phyloP scores from a whole-genome alignment of 768 basidiomycete genomes.

The Boletus tylopilopsis region DNA sequence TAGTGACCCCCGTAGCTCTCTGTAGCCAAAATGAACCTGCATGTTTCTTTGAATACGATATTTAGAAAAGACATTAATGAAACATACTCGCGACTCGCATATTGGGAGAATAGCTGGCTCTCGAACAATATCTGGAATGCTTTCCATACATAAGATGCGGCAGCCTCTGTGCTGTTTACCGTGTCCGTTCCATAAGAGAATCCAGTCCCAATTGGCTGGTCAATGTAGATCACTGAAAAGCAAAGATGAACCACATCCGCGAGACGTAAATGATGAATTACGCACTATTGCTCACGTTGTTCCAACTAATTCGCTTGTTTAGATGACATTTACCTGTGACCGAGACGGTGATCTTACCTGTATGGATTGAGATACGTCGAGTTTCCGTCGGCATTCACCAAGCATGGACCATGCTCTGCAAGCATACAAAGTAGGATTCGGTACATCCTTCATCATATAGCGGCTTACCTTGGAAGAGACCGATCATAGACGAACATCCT shows the following conservation, averaged over 20 bases:
- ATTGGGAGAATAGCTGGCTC: slow-evolving; percentile 48
- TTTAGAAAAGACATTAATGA: background rate
- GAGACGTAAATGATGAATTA: background rate
- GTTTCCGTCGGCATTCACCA: slow-evolving; percentile 50
- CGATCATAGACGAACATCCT: slow-evolving; percentile 61
- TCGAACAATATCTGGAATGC: slow-evolving; percentile 64
- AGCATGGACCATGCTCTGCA: slow-evolving; percentile 62
- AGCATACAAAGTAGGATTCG: background rate
- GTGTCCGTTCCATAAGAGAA: slow-evolving; percentile 57
- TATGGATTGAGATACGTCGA: slow-evolving; percentile 57
- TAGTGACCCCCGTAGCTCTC: slow-evolving; percentile 72
- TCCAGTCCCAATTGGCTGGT: slow-evolving; percentile 64
- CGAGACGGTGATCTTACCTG: slow-evolving; percentile 36
- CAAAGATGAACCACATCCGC: background rate
- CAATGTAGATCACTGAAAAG: slow-evolving; percentile 61
- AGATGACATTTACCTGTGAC: background rate
- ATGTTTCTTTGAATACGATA: background rate
- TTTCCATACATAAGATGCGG: slow-evolving; percentile 56
- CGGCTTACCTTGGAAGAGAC: slow-evolving; percentile 54
- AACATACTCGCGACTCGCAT: slow-evolving; percentile 50
- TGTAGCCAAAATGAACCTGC: slow-evolving; percentile 59
- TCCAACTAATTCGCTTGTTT: slow-evolving; percentile 47
- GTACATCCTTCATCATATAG: background rate
- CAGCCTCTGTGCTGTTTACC: slow-evolving; percentile 46
- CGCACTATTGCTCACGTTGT: slow-evolving; percentile 62